Conservation (phyloP, 495 filamentous ascomycete genomes). For the Aeminium ludgeri region DNA sequence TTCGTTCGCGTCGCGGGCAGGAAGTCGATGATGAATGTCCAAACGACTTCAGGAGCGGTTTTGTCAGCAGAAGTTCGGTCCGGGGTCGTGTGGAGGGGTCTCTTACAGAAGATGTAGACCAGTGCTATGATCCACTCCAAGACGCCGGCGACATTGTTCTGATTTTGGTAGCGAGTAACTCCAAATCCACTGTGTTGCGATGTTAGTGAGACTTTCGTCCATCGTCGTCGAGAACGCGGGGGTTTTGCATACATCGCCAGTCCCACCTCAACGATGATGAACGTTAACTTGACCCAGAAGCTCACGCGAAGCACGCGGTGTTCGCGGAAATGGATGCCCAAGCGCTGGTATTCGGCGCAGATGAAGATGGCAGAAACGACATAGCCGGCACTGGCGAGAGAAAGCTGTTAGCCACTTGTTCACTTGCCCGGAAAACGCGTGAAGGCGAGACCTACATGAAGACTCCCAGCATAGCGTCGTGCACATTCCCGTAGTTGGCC, state of each 20-base stretch:
- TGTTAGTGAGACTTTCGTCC: constrained; percentile 3
- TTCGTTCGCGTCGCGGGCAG: constrained; percentile 59
- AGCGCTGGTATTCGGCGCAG: constrained; percentile 71
- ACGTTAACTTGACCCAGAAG: constrained; percentile 67
- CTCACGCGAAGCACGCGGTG: constrained; percentile 54
- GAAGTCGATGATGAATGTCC: constrained; percentile 79
- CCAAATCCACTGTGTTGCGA: constrained; percentile 31
- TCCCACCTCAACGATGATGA: constrained; percentile 61
- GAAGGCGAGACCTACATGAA: constrained; percentile 48
- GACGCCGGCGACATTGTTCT: constrained; percentile 30
- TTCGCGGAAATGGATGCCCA: constrained; percentile 60
- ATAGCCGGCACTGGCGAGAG: constrained; percentile 34
- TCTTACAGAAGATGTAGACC: constrained; percentile 52
- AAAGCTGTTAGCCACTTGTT: constrained; percentile 2
- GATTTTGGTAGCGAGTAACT: constrained; percentile 18
- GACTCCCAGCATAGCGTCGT: constrained; percentile 61
- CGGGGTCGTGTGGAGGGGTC: neutral
- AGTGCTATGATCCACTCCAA: constrained; percentile 75
- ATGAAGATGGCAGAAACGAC: constrained; percentile 67
- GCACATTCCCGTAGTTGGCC: constrained; percentile 39
- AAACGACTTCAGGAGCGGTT: constrained; percentile 38
- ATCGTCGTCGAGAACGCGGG: too few species aligned
- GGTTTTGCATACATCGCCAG: constrained; percentile 57
- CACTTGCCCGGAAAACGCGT: neutral
- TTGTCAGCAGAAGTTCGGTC: neutral